Percentiles rank a stretch among this genome's conserved stretches.
phyloP scores from a whole-genome alignment of 2,329 filamentous ascomycete genomes.

The Microsporum audouinii region DNA sequence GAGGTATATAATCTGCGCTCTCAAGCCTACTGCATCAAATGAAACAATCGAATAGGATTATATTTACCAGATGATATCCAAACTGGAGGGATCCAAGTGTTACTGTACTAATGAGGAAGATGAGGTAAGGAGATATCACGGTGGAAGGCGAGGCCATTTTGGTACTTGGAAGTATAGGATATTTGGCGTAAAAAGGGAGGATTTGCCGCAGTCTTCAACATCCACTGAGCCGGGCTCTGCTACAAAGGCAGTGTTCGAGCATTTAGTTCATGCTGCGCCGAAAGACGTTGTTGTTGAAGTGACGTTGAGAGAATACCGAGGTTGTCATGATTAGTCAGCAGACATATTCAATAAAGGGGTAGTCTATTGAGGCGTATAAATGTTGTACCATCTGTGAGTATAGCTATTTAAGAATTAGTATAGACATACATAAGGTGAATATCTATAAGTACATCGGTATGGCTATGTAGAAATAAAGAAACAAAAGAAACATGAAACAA shows the following conservation, averaged over 20 bases:
- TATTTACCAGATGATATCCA: conserved; percentile 73
- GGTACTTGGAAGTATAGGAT: background rate
- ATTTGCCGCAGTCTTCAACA: background rate
- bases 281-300: background rate
- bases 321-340: background rate
- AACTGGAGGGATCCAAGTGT: conserved; percentile 87
- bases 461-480: background rate
- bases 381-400: background rate
- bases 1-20: background rate
- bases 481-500: background rate
- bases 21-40: background rate
- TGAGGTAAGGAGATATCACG: conserved; percentile 59
- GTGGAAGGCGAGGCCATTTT: background rate
- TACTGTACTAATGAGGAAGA: conserved; percentile 62
- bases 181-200: background rate
- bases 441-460: background rate
- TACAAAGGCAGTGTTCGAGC: background rate
- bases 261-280: background rate
- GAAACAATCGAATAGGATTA: background rate
- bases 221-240: background rate
- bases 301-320: background rate
- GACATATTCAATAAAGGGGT: background rate
- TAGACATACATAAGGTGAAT: no score
- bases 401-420: no score
- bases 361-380: background rate